Percentiles rank a stretch among this genome's conserved stretches.
Evolutionary conservation across 352 stramenopile species (phyloP).

Genomic region (Saprolegnia parasitica): DNA sequence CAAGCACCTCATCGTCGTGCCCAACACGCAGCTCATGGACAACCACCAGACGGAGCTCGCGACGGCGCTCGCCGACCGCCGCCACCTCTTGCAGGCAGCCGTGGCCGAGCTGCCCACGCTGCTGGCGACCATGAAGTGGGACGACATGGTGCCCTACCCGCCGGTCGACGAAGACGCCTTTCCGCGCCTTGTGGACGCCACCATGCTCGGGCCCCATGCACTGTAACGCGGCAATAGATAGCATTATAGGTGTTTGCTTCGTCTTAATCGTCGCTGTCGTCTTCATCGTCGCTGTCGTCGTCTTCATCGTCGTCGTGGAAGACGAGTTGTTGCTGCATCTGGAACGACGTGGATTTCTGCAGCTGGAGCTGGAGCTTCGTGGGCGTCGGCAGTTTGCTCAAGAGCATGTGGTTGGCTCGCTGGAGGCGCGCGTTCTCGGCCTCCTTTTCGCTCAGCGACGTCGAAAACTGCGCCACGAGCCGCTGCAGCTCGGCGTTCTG

Average conservation of each 20-base stretch:
- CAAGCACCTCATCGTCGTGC: conserved; percentile 90
- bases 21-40: conserved; percentile 95
- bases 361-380: conserved; percentile 7
- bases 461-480: conserved; percentile 25
- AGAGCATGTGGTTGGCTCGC: background rate
- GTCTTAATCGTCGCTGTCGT: background rate
- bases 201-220: conserved; percentile 31
- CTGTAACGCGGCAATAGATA: background rate
- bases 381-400: background rate
- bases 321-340: conserved; percentile 11
- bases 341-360: conserved; percentile 22
- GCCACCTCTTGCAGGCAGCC: conserved; percentile 55
- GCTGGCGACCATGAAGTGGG: conserved; percentile 42
- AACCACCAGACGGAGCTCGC: conserved; percentile 97
- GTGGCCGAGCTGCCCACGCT: conserved; percentile 37
- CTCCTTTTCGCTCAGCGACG: conserved; percentile 5
- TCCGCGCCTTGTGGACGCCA: conserved; percentile 53
- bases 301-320: conserved; percentile 28
- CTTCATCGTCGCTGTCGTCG: conserved; percentile 3
- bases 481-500: conserved; percentile 25
- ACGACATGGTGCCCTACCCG: conserved; percentile 49
- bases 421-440: background rate
- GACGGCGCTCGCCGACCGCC: conserved; percentile 78
- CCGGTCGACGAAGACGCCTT: conserved; percentile 57
- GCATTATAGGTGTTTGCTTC: background rate